Base-by-base conservation (phyloP, 352 stramenopile genomes). In the Globisporangium viniferum region DNA sequence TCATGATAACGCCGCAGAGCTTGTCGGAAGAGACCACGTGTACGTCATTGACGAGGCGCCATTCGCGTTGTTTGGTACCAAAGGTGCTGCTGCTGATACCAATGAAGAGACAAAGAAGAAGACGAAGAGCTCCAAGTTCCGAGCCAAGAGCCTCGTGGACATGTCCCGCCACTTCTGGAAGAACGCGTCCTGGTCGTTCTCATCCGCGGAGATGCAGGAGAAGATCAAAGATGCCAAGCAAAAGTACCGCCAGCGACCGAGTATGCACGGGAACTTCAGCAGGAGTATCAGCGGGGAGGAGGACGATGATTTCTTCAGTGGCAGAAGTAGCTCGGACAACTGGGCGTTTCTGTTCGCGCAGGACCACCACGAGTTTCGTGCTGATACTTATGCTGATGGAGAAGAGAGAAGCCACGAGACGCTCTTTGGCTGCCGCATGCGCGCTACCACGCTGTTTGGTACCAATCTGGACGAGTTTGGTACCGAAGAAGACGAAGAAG, bases 121-220 rank as follows among this genome's bases (percentile, higher is more conserved):
- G 65, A 31, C n/a, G 0, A 6, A 5, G n/a, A 64, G 46, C 57
- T 20, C 27, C 20, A 53, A 14, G 24, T 39, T 44, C 15, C 29
- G 56, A n/a, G 24, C 41, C 20, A n/a, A 31, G n/a, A 64, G 67
- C n/a, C 33, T 64, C 24, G n/a, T 65, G 0, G 67, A 53, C 14
- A 55, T 55, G 12, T 39, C 67, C 33, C 46, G 35, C 10, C 49
- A 22, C n/a, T 18, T 49, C 33, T 72, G 60, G 60, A 72, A 72
- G 51, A 65, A 35, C 48, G 59, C 66, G 35, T 71, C 66, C 5
- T 71, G 66, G 66, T 71, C 66, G 14, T 71, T 71, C 59, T 62
- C 66, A 15, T 33, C 66, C 15, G 7, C 18, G 0, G 59, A 66
- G 48, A 44, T 71, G 48, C 65, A 66, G 58, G 7, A 39, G 6